phyloP scores from a whole-genome alignment of 2,329 filamentous ascomycete species.

The Xylariaceae sp. region DNA sequence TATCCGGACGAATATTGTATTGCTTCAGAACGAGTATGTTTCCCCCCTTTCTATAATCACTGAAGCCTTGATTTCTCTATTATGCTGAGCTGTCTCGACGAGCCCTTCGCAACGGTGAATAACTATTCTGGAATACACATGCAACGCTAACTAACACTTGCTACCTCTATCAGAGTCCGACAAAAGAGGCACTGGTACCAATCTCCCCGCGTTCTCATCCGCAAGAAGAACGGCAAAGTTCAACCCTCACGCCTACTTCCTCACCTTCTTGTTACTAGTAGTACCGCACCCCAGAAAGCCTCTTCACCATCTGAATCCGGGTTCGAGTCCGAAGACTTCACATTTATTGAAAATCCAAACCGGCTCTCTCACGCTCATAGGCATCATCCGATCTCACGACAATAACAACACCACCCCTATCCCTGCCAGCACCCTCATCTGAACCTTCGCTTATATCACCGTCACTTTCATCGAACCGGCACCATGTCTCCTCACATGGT shows the following conservation, averaged over 20 bases:
- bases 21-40: constrained; percentile 45
- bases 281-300: too few relatives aligned
- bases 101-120: not conserved
- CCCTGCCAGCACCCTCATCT: too few relatives aligned
- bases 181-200: constrained; percentile 29
- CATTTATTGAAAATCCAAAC: constrained; percentile 2
- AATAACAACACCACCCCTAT: too few relatives aligned
- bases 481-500: constrained; percentile 31
- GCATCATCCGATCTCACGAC: too few relatives aligned
- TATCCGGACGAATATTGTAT: constrained; percentile 45
- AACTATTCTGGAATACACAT: not conserved
- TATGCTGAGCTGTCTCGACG: too few relatives aligned
- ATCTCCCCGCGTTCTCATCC: constrained; percentile 25
- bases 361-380: too few relatives aligned
- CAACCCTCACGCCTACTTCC: constrained; percentile 24
- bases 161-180: constrained; percentile 19
- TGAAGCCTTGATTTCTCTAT: not conserved
- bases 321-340: too few relatives aligned
- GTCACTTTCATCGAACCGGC: too few relatives aligned
- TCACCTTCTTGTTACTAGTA: too few relatives aligned
- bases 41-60: not conserved
- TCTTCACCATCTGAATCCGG: too few relatives aligned
- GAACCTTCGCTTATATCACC: too few relatives aligned
- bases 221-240: constrained; percentile 27
- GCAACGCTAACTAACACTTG: not conserved